These are phyloP conservation scores for Glaciozyma antarctica DNA, from an alignment of 768 basidiomycete genomes.

Conservation along the genomic window DNA sequence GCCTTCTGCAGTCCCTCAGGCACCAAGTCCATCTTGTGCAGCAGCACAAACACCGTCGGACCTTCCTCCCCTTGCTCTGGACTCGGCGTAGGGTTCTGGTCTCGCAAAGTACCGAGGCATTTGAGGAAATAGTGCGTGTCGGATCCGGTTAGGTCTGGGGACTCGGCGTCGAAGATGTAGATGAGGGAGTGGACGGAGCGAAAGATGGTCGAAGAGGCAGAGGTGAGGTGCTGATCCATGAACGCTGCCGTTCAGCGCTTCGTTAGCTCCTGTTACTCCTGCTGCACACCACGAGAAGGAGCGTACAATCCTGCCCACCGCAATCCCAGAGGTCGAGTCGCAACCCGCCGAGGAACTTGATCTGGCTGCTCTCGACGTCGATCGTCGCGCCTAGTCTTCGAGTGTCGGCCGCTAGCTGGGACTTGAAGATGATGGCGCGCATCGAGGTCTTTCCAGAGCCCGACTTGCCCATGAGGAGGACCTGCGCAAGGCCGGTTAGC, in stretches of 20 bases:
- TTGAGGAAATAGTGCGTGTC: constrained; percentile 88
- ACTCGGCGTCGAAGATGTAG: constrained; percentile 94
- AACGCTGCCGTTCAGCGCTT: constrained; percentile 48
- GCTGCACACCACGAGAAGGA: background rate
- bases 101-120: constrained; percentile 70
- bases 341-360: constrained; percentile 90
- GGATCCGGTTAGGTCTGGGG: constrained; percentile 62
- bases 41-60: constrained; percentile 74
- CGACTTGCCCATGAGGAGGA: constrained; percentile 94
- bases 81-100: constrained; percentile 34
- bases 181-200: constrained; percentile 94
- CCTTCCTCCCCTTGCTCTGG: constrained; percentile 39
- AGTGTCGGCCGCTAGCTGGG: constrained; percentile 86
- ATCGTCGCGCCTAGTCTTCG: constrained; percentile 89
- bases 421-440: constrained; percentile 97
- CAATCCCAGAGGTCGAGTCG: constrained; percentile 98
- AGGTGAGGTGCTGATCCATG: constrained; percentile 91
- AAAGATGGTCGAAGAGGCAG: constrained; percentile 89
- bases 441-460: constrained; percentile 71
- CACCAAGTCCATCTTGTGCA: constrained; percentile 98
- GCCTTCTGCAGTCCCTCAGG: constrained; percentile 39
- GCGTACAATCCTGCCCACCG: constrained; percentile 72
- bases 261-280: background rate
- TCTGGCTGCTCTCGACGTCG: constrained; percentile 95
- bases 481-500: constrained; percentile 45